Evolutionary conservation across 768 basidiomycete genomes (phyloP).

Genomic region (Cubamyces sp.): DNA sequence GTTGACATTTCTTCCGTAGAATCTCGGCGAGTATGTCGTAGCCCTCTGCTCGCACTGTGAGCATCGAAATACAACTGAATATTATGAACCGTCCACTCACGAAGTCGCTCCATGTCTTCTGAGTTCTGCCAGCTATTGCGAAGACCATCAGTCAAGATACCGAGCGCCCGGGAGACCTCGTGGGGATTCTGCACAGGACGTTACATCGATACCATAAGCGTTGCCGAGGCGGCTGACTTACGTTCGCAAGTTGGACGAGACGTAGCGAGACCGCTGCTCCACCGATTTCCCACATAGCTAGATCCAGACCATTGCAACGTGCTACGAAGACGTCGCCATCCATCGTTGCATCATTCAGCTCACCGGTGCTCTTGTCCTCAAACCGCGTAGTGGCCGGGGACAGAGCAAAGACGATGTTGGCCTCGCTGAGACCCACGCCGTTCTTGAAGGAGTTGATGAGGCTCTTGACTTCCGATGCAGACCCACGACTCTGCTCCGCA

Average conservation of each 20-base stretch:
- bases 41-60: slow-evolving; percentile 56
- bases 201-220: neutral
- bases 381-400: slow-evolving; percentile 35
- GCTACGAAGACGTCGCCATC: slow-evolving; percentile 62
- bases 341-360: slow-evolving; percentile 17
- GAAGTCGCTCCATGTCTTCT: slow-evolving; percentile 89
- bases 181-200: slow-evolving; percentile 60
- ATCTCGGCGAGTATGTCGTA: slow-evolving; percentile 85
- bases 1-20: slow-evolving; percentile 66
- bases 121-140: slow-evolving; percentile 91
- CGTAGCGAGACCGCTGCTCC: slow-evolving; percentile 75
- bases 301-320: slow-evolving; percentile 69
- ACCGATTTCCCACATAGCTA: slow-evolving; percentile 80
- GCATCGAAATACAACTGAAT: neutral
- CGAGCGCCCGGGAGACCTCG: slow-evolving; percentile 73
- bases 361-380: slow-evolving; percentile 19
- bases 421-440: slow-evolving; percentile 47
- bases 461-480: slow-evolving; percentile 33
- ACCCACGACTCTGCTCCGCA: slow-evolving; percentile 39
- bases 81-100: slow-evolving; percentile 47
- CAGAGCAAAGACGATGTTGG: slow-evolving; percentile 44
- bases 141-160: slow-evolving; percentile 76
- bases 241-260: slow-evolving; percentile 77
- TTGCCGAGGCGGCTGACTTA: slow-evolving; percentile 36
- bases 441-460: slow-evolving; percentile 49